Evolutionary conservation across 148 eudicot species (phyloP), one percentile per base, ranked within the genome.

Genomic region (Nepenthes mirabilis): DNA sequence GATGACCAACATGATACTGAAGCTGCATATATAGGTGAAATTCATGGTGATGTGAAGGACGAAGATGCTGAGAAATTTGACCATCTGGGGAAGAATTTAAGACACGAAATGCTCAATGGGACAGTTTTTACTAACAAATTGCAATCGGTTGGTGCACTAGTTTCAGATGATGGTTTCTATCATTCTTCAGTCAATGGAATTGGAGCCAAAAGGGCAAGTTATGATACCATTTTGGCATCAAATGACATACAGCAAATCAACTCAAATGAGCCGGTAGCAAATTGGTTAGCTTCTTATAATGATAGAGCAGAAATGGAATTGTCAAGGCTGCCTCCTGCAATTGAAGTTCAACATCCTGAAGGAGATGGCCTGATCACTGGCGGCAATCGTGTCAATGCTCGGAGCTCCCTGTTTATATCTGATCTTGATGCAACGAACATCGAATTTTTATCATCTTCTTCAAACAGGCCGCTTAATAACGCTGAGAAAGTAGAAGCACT

Each of bases 81-180:
- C 35, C 63, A 52, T 55, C 52, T 74, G 1, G 84, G 83, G 58
- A 77, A 72, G 62, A 43, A 70, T 33, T 72, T 80, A 65, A 86
- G 97, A 14, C 86, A 86, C 47, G 95, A 94, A 67, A 53, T 95
- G 11, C 81, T 94, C 11, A 86, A 86, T 73, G 97, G 99, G 47
- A 64, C 84, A 63, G 95, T 95, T 77, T 89, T 89, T 67, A 94
- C 86, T 95, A 80, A 76, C 55, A 91, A 94, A 73, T 78, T 94
- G 72, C 81, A 94, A 37, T 89, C 91, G 7, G 81, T 51, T 64
- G 79, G 72, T 59, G 85, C 84, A 64, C 91, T 87, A 34, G 91
- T 82, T 54, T 85, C 49, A 47, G 79, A 71, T 49, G 66, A 57
- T 55, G 69, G 61, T 9, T 9, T 59, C 47, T 56, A 62, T 60